Base-by-base conservation (phyloP, 352 stramenopile species). In the Phytophthora kernoviae region DNA sequence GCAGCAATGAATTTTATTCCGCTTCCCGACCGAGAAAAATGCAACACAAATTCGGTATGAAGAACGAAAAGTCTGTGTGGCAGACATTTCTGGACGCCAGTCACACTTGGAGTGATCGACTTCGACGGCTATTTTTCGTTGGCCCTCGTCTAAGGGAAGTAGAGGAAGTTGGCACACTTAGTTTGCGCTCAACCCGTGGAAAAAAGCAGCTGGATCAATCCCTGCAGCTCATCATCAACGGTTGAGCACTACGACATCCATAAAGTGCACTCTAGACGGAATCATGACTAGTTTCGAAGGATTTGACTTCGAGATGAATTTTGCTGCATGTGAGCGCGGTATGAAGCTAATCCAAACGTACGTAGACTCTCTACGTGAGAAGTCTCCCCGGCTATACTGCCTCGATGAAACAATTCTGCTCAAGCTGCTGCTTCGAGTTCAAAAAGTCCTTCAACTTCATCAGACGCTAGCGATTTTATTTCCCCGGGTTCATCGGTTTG, bases 281-380 rank as follows among this genome's bases (percentile, higher is more conserved):
- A 56, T 87, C 24, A 40, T 76, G 11, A 21, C 68, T n/a, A 74
- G 56, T 18, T 90, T 88, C 39, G 56, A 74, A n/a, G 71, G 47
- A 11, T 90, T 90, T 47, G 73, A 90, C 27, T 90, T 90, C 36
- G 71, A 82, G 11, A 11, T 48, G 4, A 64, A 60, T n/a, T 47
- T 70, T 15, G 42, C 55, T 15, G 67, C 56, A 1, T 88, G 77
- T 43, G 75, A 88, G 36, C 43, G 51, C 43, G 78, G 68, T 0
- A 58, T 69, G 21, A 42, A 75, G 8, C 57, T 90, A 1, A 48
- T 88, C 15, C 63, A 53, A 4, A 60, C 55, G 7, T 90, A 88
- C 36, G 51, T 90, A 4, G 20, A 52, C 4, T 62, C 56, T 2
- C 18, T 84, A 10, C 71, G 76, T 17, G 67, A 65, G 22, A 72